Conservation (phyloP, 2,329 filamentous ascomycete species). For the Salinomyces thailandicus region DNA sequence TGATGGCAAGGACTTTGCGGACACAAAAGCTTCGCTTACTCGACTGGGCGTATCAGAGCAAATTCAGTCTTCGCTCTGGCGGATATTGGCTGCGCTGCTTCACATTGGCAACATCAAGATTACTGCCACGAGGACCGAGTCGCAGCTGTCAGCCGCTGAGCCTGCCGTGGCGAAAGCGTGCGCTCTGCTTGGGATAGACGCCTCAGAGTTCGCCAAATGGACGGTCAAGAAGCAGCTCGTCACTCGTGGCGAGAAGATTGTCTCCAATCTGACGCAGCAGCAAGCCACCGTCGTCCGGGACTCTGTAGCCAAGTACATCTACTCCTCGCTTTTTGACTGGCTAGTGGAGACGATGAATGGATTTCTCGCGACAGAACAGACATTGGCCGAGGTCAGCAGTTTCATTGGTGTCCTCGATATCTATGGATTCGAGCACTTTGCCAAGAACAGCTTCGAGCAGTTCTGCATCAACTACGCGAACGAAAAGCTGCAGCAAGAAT, state of each 20-base stretch:
- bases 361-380: slow-evolving; percentile 79
- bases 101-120: slow-evolving; percentile 98
- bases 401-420: slow-evolving; percentile 99
- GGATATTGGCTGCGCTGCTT: slow-evolving; percentile 75
- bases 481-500: slow-evolving; percentile 97
- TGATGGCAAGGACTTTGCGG: slow-evolving; percentile 86
- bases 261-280: slow-evolving; percentile 85
- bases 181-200: slow-evolving; percentile 75
- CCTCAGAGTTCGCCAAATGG: slow-evolving; percentile 85
- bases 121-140: slow-evolving; percentile 77
- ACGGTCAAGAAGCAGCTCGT: slow-evolving; percentile 98
- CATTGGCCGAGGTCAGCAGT: slow-evolving; percentile 67
- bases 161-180: slow-evolving; percentile 74
- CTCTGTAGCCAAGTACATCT: slow-evolving; percentile 97
- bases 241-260: slow-evolving; percentile 94
- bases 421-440: slow-evolving; percentile 97
- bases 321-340: slow-evolving; percentile 98
- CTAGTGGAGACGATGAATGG: slow-evolving; percentile 93
- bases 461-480: slow-evolving; percentile 99
- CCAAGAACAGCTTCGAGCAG: slow-evolving; percentile 98
- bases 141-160: slow-evolving; percentile 68
- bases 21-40: slow-evolving; percentile 72
- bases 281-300: slow-evolving; percentile 91
- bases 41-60: slow-evolving; percentile 72
- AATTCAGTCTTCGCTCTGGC: slow-evolving; percentile 79